These are phyloP conservation scores for Rosa lucieae DNA, from an alignment of 306 rosid species.

Conservation along the genomic window DNA sequence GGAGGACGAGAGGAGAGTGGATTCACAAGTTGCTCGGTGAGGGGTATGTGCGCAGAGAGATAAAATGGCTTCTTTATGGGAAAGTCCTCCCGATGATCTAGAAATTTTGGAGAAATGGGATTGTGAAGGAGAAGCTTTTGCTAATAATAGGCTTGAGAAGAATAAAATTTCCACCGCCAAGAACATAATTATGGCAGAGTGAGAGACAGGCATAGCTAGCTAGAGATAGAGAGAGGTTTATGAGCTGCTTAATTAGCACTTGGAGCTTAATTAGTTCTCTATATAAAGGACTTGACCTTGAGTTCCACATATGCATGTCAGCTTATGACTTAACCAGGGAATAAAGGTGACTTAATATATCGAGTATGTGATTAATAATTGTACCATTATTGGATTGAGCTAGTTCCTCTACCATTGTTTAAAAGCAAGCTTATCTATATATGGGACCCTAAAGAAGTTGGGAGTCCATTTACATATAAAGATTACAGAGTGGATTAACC, in stretches of 20 bases:
- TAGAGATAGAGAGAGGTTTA: not conserved
- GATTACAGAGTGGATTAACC: not conserved
- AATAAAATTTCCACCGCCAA: not conserved
- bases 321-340: slow-evolving; percentile 11
- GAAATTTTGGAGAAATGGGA: slow-evolving; percentile 24
- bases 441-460: slow-evolving; percentile 4
- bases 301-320: not conserved
- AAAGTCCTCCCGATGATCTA: not conserved
- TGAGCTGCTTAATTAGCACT: not conserved
- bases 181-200: not conserved
- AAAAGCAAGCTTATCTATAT: slow-evolving; percentile 3
- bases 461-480: not conserved
- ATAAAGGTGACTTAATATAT: not conserved
- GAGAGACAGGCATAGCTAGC: not conserved
- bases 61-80: slow-evolving; percentile 3
- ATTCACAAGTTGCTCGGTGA: slow-evolving; percentile 24
- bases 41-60: slow-evolving; percentile 29
- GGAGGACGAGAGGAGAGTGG: not conserved
- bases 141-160: not conserved
- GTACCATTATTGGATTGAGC: slow-evolving; percentile 5
- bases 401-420: not conserved
- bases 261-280: slow-evolving; percentile 6
- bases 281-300: not conserved
- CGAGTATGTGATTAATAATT: not conserved
- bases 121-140: slow-evolving; percentile 19